These are phyloP conservation scores for Pueraria montana DNA, from an alignment of 306 rosid genomes.

Conservation along the genomic window DNA sequence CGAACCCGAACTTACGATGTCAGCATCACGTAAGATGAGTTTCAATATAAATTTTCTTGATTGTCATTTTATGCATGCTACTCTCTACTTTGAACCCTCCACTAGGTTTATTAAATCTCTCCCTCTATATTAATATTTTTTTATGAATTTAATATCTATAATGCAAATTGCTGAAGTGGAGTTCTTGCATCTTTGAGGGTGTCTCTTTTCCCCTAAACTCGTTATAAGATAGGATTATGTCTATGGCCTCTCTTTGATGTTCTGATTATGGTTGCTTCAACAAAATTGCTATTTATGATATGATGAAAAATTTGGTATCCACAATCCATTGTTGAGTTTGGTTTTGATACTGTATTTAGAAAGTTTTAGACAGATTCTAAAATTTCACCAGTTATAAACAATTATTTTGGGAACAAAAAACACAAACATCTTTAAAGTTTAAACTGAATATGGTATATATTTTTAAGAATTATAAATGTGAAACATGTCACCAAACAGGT, in stretches of 20 bases:
- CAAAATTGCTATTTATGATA: slow-evolving; percentile 23
- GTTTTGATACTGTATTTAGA: not conserved
- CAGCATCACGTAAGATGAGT: slow-evolving; percentile 86
- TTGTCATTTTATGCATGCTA: slow-evolving; percentile 28
- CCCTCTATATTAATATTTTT: not conserved
- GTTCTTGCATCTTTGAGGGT: not conserved
- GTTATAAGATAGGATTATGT: not conserved
- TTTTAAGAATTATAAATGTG: not conserved
- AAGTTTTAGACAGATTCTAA: not conserved
- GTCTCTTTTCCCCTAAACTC: not conserved
- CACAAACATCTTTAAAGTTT: not conserved
- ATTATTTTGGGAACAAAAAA: slow-evolving; percentile 5
- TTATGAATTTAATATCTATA: slow-evolving; percentile 13
- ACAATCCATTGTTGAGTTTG: not conserved
- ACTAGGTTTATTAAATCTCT: not conserved
- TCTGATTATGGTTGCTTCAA: slow-evolving; percentile 26
- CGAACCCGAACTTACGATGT: slow-evolving; percentile 93
- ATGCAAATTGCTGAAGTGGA: not conserved
- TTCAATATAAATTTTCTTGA: slow-evolving; percentile 40
- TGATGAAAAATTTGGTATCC: not conserved
- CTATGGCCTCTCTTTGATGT: slow-evolving; percentile 10
- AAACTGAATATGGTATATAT: not conserved
- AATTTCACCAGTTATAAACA: not conserved
- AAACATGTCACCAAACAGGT: not conserved
- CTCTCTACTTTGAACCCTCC: slow-evolving; percentile 13